Evolutionary conservation across 129 eudicot species (phyloP), one percentile per base, ranked within the genome.

Genomic region (Silybum marianum): DNA sequence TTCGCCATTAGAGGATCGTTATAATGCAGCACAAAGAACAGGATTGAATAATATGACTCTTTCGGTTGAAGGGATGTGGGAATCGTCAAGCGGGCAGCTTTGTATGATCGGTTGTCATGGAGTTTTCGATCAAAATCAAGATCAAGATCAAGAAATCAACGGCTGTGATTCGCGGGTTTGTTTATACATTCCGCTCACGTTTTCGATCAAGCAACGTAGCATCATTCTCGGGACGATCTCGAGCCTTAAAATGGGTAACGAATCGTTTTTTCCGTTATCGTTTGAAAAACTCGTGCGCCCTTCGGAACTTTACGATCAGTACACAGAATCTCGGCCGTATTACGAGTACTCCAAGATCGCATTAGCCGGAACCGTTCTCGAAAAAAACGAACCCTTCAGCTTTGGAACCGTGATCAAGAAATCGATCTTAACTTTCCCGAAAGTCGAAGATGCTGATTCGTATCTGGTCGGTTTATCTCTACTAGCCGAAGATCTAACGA

Each of bases 61-160:
- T 84, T 84, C 87, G 24, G 97, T 89, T 22, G 99, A 96, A 84
- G 99, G 99, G 73, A 87, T 85, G 22, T 96, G 99, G 99, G 90
- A 88, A 40, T 80, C 97, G 71, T 96, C 98, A 1, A 86, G 88
- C 28, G 99, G 99, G 66, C 99, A 93, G 81, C 89, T 96, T 72
- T 96, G 99, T 86, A 96, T 96, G 99, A 81, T 91, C 21, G 99
- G 92, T 71, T 96, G 99, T 78, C 90, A 78, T 69, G 97, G 91
- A 7, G 22, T 67, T 18, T 79, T 69, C 14, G 84, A 85, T 81
- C 60, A 48, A 48, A 48, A 48, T 3, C 66, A 7, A 18, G 23
- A 58, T 58, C 63, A 54, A 54, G 65, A 54, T 54, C 72, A 39
- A 44, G 83, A 80, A 60, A 75, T 68, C 71, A 78, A 42, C 67